Conservation (phyloP, 208 protist species). For the Blastocrithidia nonstop region DNA sequence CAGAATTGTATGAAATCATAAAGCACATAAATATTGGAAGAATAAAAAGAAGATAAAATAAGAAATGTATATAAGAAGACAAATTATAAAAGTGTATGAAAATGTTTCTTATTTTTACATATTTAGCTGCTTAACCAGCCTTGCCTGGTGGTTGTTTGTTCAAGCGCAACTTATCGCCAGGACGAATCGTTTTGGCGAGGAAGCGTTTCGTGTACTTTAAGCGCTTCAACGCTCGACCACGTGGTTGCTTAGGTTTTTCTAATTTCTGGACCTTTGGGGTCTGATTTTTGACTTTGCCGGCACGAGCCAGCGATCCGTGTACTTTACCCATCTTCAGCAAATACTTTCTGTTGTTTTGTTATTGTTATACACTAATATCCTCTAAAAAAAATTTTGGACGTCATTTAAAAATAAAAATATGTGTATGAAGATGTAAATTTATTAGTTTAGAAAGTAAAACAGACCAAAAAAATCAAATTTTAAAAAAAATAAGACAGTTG, state of each 20-base stretch:
- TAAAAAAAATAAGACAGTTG: no score
- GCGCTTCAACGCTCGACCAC: conserved; percentile 94
- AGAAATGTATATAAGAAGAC: conserved; percentile 8
- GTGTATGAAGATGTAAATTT: background rate
- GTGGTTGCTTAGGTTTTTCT: conserved; percentile 91
- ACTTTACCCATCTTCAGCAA: conserved; percentile 90
- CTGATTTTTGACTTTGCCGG: conserved; percentile 97
- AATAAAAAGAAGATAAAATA: conserved; percentile 1
- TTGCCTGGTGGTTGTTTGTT: conserved; percentile 87
- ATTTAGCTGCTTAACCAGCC: conserved; percentile 43
- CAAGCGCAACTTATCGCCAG: conserved; percentile 87
- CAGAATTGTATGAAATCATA: no score
- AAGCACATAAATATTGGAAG: conserved; percentile 5
- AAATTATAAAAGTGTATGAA: conserved; percentile 4
- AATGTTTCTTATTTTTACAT: conserved; percentile 6
- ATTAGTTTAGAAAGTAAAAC: conserved; percentile 2
- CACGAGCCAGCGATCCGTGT: conserved; percentile 95
- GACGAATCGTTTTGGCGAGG: conserved; percentile 85
- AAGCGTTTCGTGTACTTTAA: conserved; percentile 96
- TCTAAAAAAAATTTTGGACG: conserved; percentile 2
- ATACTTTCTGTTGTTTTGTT: no score
- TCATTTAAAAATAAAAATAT: conserved; percentile 2
- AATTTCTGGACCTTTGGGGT: conserved; percentile 93
- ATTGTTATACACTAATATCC: background rate
- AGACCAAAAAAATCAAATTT: conserved; percentile 10